Base-by-base conservation (phyloP, 106 monocot genomes). In the Allium cepa region DNA sequence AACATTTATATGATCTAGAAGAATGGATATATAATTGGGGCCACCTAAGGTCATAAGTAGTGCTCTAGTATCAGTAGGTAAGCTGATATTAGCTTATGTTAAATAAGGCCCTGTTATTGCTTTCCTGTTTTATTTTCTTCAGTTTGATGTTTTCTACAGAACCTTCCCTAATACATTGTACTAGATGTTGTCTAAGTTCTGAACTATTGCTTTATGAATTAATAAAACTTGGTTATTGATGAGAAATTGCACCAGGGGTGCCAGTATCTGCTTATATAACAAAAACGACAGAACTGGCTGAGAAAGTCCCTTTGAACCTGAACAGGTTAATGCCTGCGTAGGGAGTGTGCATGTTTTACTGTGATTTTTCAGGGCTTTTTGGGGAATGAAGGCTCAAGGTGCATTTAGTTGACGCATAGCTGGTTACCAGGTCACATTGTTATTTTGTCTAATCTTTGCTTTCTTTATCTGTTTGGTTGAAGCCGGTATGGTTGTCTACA, bases 231-330 rank as follows among this genome's bases (percentile, higher is more conserved):
- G 14, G 57, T 62, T 76, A 83, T 80, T 94, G 71, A 87, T 76
- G 53, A 77, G 3, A 79, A 80, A 73, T 70, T 81, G 90, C 94
- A 94, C 94, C 90, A 69, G 90, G 94, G 94, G 94, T 94, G 94
- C 85, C 78, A 64, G 78, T 71, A 61, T 78, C 80, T 77, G 84
- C 74, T 72, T 10, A 27, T 60, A 56, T 64, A 47, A 36, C 77
- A 73, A 67, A 76, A 63, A 69, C 26, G 56, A 81, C 74, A 77
- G 69, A 59, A 71, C 78, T 58, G 93, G 95, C 95, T 95, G 95
- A 91, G 91, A 95, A 88, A 95, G 85, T 83, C 95, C 95, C 95
- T 95, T 91, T 79, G 91, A 85, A 95, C 95, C 91, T 95, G 95
- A 95, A 79, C 95, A 88, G 88, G 88, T 76, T 84, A 88, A 95